Conservation (phyloP, 2,329 filamentous ascomycete genomes). For the Curvularia spicifera region DNA sequence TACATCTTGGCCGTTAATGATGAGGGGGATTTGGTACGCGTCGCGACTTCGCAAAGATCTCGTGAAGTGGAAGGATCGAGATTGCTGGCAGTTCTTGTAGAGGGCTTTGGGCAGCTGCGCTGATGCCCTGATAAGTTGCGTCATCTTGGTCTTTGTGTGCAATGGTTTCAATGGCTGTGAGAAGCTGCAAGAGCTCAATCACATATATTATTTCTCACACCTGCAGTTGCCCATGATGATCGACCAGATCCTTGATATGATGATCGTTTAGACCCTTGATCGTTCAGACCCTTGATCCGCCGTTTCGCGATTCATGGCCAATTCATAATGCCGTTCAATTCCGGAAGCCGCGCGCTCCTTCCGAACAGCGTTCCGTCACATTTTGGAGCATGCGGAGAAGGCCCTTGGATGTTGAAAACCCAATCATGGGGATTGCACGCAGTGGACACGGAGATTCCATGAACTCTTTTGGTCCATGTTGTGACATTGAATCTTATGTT, state of each 20-base stretch:
- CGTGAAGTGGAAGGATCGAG: background rate
- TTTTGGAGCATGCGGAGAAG: background rate
- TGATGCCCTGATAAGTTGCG: background rate
- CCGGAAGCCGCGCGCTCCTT: background rate
- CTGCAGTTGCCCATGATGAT: background rate
- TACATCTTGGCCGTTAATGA: background rate
- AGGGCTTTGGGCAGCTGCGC: background rate
- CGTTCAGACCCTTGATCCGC: background rate
- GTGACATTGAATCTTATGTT: background rate
- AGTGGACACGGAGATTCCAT: background rate
- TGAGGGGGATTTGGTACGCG: constrained; percentile 1
- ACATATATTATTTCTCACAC: background rate
- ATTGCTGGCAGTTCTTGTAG: background rate
- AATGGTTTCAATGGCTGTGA: background rate
- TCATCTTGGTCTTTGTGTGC: background rate
- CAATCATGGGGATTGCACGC: background rate
- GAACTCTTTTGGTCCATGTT: background rate
- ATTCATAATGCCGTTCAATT: background rate
- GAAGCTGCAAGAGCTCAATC: background rate
- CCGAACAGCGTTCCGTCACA: background rate
- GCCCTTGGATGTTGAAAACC: background rate
- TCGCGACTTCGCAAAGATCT: background rate
- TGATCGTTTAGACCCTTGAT: background rate
- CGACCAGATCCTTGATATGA: background rate
- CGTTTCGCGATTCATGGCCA: background rate